Base-by-base conservation (phyloP, 208 protist genomes). In the Acanthamoeba rhysodes region DNA sequence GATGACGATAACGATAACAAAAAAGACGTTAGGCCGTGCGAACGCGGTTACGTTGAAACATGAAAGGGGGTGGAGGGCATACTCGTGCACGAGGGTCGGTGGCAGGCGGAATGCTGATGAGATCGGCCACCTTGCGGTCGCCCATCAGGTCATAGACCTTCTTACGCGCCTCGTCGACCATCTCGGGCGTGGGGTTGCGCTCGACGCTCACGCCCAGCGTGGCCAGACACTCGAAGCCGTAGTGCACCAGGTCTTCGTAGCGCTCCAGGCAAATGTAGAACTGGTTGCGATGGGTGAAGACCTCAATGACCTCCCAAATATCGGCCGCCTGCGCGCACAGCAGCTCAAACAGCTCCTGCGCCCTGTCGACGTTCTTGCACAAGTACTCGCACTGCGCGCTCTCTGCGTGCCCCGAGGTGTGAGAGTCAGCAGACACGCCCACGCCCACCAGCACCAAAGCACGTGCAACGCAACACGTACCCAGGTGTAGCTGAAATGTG, bases 311-410 rank as follows among this genome's bases (percentile, higher is more conserved):
- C 29, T 93, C 88, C 88, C 59, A 93, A 37, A 45, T 53, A 37
- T 93, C 41, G 37, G 27, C 41, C n/a, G 64, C 45, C 34, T 93
- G 10, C 10, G 7, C 16, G 62, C 20, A 32, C 24, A 93, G 34
- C 66, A n/a, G 24, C 59, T 76, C 45, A 37, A 72, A 93, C 27
- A 93, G 59, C n/a, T 53, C 34, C 62, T 80, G n/a, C 34, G 88
- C 88, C 62, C 6, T 34, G n/a, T 76, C 88, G 24, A 78, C 62
- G 48, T 93, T 93, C 37, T 78, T 93, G 50, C 88, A 55, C 88
- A 93, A 29, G 66, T 93, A 93, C 50, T 93, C 88, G 66, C 88
- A 93, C 37, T 80, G 59, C 45, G 88, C 88, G 16, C 62, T 41
- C 88, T 93, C 88, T 93, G 88, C 37, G 6, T 29, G 3, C 16